Conservation (phyloP, 2,329 filamentous ascomycete species). For the Venturia nashicola region DNA sequence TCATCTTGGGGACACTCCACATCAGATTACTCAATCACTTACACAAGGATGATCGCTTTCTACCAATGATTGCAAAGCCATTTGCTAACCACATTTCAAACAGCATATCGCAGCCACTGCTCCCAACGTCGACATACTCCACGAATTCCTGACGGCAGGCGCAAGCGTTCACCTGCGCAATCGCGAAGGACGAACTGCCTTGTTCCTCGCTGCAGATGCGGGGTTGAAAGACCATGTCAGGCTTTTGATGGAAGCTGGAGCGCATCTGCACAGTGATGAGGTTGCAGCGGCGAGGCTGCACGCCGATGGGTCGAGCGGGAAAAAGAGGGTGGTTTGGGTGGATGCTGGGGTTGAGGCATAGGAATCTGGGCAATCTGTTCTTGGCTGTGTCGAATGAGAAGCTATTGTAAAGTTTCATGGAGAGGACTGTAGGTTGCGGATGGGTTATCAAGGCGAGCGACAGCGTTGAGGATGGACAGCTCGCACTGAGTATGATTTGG, state of each 20-base stretch:
- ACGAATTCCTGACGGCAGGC: constrained; percentile 42
- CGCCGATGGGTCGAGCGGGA: constrained; percentile 10
- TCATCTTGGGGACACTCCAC: background rate
- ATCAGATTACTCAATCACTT: background rate
- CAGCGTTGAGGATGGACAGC: background rate
- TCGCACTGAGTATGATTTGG: background rate
- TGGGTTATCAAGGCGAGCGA: background rate
- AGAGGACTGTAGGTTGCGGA: background rate
- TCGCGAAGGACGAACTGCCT: constrained; percentile 42
- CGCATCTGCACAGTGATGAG: constrained; percentile 48
- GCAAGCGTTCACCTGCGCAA: constrained; percentile 49
- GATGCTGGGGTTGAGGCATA: constrained; percentile 13
- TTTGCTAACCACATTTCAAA: constrained; percentile 2
- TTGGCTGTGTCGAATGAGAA: background rate
- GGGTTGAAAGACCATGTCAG: constrained; percentile 42
- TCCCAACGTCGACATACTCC: constrained; percentile 41
- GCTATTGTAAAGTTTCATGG: background rate
- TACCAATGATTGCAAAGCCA: background rate
- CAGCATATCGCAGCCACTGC: constrained; percentile 47
- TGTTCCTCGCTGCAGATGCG: constrained; percentile 47
- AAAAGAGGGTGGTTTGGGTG: constrained; percentile 1
- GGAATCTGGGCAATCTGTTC: background rate
- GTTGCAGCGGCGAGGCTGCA: constrained; percentile 37
- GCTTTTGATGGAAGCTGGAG: constrained; percentile 42
- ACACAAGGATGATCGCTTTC: background rate